Conservation (phyloP, 345 rosid species). For the Durio zibethinus region DNA sequence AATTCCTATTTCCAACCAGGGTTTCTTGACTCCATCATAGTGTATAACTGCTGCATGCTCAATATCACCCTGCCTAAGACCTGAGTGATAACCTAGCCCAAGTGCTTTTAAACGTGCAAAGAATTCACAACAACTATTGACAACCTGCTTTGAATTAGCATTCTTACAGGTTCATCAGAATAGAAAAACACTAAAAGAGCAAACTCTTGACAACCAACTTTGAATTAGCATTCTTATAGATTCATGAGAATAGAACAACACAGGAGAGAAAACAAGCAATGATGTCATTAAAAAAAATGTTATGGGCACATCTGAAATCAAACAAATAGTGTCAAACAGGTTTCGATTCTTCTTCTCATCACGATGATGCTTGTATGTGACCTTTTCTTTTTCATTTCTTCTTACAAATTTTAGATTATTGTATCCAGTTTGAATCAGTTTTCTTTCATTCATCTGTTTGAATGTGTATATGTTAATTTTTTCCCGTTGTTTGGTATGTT, state of each 20-base stretch:
- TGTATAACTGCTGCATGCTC: constrained; percentile 79
- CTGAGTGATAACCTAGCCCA: constrained; percentile 73
- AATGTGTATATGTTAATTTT: neutral
- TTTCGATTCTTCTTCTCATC: no score
- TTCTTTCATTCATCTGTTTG: neutral
- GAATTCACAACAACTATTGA: no score
- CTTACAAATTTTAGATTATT: no score
- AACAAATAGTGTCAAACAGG: neutral
- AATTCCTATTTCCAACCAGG: constrained; percentile 89
- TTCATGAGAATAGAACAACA: neutral
- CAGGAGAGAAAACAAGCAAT: neutral
- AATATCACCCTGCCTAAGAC: constrained; percentile 42
- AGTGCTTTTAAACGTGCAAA: constrained; percentile 17
- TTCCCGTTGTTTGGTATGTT: neutral
- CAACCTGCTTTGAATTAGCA: neutral
- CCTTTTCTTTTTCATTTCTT: no score
- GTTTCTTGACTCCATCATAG: constrained; percentile 86
- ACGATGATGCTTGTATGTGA: no score
- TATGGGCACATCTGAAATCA: neutral
- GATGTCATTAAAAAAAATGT: neutral
- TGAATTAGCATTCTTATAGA: neutral
- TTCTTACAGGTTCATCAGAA: neutral
- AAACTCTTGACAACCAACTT: neutral
- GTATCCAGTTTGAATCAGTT: constrained; percentile 13
- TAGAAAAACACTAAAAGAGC: neutral